Base-by-base conservation (phyloP, 2,329 filamentous ascomycete genomes). In the Teratosphaeria epicoccoides region DNA sequence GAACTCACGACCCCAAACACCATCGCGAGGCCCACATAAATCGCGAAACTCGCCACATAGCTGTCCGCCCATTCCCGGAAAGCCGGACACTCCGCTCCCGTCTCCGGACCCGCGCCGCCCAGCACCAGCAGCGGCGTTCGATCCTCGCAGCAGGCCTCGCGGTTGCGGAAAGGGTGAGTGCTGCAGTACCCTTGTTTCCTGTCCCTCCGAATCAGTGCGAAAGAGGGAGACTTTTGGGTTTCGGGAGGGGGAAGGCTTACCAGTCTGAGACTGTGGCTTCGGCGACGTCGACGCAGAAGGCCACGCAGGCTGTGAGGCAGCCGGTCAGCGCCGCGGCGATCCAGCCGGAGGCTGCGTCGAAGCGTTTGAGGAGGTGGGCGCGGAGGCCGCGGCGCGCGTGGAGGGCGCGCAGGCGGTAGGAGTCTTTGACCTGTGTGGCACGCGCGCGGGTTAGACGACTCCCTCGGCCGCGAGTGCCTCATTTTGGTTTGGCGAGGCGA, bases 141-240 rank as follows among this genome's bases (percentile, higher is more conserved):
- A 20, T 55, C 55, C 6, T 62, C 59, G 58, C 77, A 81, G 61
- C 78, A 81, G n/a, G 64, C 62, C 55, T 80, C 75, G 25, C 72
- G 67, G 43, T 70, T 76, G 29, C 70, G 63, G 20, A 79, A 68
- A 0, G 67, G 60, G 53, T 75, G 76, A 3, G 55, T 60, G 6
- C 55, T 65, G 64, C 78, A 82, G 55, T 77, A 78, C n/a, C 78
- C 79, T 10, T 73, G 62, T 61, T 82, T 81, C 73, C 73, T 79
- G 57, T 80, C 7, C n/a, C n/a, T n/a, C n/a, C n/a, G n/a, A n/a
- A n/a, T n/a, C n/a, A n/a, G n/a, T n/a, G n/a, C n/a, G n/a, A n/a
- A n/a, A n/a, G n/a, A n/a, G n/a, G n/a, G n/a, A n/a, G n/a, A n/a
- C n/a, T n/a, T n/a, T n/a, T n/a, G n/a, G n/a, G n/a, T n/a, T n/a